These are phyloP conservation scores for Rhizophora mangle DNA, from an alignment of 345 rosid species.

Conservation along the genomic window DNA sequence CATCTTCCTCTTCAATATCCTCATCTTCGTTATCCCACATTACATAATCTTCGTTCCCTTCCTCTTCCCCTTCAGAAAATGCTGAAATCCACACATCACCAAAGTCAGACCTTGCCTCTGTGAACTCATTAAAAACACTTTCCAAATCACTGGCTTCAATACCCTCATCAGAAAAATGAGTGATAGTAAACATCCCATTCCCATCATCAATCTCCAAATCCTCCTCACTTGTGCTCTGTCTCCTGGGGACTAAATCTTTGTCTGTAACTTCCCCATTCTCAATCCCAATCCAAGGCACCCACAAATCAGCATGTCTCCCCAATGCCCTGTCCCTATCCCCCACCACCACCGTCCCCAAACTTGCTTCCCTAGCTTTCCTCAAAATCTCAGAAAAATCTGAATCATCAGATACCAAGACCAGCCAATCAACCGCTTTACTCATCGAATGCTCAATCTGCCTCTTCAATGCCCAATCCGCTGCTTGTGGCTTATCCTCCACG, in stretches of 20 bases:
- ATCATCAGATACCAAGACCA: constrained; percentile 83
- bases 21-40: background rate
- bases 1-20: background rate
- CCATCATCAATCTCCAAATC: background rate
- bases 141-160: background rate
- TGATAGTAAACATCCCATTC: constrained; percentile 6
- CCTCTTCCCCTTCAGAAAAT: background rate
- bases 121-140: background rate
- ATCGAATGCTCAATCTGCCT: constrained; percentile 86
- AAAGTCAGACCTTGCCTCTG: background rate
- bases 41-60: background rate
- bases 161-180: background rate
- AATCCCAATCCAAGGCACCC: constrained; percentile 86
- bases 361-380: constrained; percentile 71
- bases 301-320: constrained; percentile 77
- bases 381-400: constrained; percentile 70
- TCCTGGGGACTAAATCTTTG: constrained; percentile 60
- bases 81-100: background rate
- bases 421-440: constrained; percentile 85
- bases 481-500: constrained; percentile 92
- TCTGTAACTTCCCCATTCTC: constrained; percentile 69
- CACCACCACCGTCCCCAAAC: constrained; percentile 77
- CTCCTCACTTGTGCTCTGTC: background rate
- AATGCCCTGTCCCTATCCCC: constrained; percentile 65
- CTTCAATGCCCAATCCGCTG: constrained; percentile 97